Base-by-base conservation (phyloP, 1,284 basidiomycete genomes). In the Marasmius oreades region DNA sequence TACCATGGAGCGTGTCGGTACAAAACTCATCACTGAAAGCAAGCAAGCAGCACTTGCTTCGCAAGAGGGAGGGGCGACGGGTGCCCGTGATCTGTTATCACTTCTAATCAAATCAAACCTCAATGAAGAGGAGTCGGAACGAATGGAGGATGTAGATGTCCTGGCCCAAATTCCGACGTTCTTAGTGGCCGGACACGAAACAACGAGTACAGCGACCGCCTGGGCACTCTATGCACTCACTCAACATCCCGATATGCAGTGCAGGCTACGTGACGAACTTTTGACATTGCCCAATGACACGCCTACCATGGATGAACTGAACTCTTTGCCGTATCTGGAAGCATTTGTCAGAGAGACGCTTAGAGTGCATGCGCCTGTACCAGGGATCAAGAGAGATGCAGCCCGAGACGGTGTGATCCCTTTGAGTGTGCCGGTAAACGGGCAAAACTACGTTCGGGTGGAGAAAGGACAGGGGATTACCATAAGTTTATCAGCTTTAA, bases 171-270 rank as follows among this genome's bases (percentile, higher is more conserved):
- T 85, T 14, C 78, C 82, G 0, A 84, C 82, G 0, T 85, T 85
- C 69, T 66, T 88, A 2, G 71, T 81, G 2, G 84, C 85, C 5
- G 92, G 92, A 0, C 88, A 93, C 67, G 91, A 93, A 67, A 93
- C 92, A 0, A 87, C 84, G 0, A 82, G 83, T 26, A 48, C n/a
- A n/a, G 20, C 51, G 24, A 23, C n/a, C 5, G 11, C 45, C 42
- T 33, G 26, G 16, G n/a, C 26, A 18, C n/a, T 14, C 8, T 51
- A 14, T 8, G 31, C 12, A 24, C 39, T 28, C 7, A 26, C 24
- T 6, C 24, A 18, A n/a, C 48, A n/a, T 36, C 50, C 23, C 20
- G 5, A 5, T 23, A 45, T 79, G 2, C 86, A 89, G 63, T 66
- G 63, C 11, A 77, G 77, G 57, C 76, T 90, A 0, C 77, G 85